Percentiles rank a stretch among this genome's conserved stretches.
Evolutionary conservation across 805 yeast species (phyloP).

Genomic region (Tetrapisispora iriomotensis): DNA sequence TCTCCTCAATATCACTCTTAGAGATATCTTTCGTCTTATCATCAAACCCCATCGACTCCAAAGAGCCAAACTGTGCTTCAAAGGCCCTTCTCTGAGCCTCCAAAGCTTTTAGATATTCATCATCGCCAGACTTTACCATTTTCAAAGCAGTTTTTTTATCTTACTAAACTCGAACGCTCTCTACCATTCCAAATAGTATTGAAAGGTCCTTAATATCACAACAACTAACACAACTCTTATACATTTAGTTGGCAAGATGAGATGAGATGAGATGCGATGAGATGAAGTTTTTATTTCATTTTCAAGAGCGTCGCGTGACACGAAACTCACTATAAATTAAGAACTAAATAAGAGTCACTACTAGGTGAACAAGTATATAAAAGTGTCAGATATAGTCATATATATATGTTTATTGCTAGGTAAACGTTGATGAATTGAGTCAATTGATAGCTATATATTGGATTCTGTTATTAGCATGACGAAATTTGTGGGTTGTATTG

Average conservation of each 20-base stretch:
- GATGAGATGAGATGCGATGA: slow-evolving; percentile 4
- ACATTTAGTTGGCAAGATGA: too few relatives aligned
- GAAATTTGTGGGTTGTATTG: slow-evolving; percentile 86
- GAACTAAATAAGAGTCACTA: background rate
- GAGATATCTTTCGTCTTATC: slow-evolving; percentile 32
- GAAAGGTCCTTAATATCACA: background rate
- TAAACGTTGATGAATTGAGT: too few relatives aligned
- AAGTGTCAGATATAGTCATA: background rate
- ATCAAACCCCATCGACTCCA: slow-evolving; percentile 44
- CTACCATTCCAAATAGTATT: background rate
- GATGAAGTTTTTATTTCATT: background rate
- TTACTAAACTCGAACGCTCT: too few relatives aligned
- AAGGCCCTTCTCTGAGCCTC: slow-evolving; percentile 50
- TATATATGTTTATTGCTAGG: too few relatives aligned
- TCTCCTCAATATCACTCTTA: background rate
- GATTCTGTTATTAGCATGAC: too few relatives aligned
- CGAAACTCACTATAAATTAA: background rate
- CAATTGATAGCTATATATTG: too few relatives aligned
- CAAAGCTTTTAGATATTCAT: slow-evolving; percentile 23
- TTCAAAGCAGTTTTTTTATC: background rate
- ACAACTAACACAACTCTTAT: too few relatives aligned
- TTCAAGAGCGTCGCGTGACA: background rate
- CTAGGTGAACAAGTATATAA: background rate
- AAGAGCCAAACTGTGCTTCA: slow-evolving; percentile 54
- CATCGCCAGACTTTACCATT: slow-evolving; percentile 8